phyloP scores from a whole-genome alignment of 2,329 filamentous ascomycete species.

The Aureobasidium sp. region DNA sequence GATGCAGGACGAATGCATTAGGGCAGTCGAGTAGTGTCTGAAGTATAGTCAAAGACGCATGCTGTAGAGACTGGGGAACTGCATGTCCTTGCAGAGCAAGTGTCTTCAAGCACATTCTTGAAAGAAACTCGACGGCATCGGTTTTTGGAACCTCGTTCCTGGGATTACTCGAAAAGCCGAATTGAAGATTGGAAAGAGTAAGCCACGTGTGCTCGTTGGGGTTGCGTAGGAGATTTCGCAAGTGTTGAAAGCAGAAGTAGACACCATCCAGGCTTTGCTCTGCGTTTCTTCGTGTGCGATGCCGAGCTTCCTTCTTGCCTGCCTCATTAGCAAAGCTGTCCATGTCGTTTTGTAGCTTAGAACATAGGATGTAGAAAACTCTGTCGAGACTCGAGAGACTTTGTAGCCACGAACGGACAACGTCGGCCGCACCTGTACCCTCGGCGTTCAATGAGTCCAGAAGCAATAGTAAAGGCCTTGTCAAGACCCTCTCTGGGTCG shows the following conservation, averaged over 20 bases:
- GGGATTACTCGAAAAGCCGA: neutral
- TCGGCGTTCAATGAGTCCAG: conserved; percentile 70
- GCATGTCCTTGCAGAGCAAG: conserved; percentile 11
- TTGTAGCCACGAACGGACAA: conserved; percentile 72
- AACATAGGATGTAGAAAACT: conserved; percentile 31
- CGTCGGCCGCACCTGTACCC: conserved; percentile 63
- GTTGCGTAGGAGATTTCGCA: conserved; percentile 63
- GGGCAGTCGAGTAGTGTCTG: conserved; percentile 18
- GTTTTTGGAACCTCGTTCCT: neutral
- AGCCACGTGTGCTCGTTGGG: conserved; percentile 61
- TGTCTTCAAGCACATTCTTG: conserved; percentile 17
- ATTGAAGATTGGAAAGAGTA: conserved; percentile 9
- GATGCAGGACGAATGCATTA: conserved; percentile 14
- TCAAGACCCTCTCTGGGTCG: conserved; percentile 64
- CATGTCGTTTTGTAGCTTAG: conserved; percentile 14
- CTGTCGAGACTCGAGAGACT: conserved; percentile 45
- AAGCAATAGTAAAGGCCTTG: conserved; percentile 70
- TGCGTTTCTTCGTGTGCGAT: conserved; percentile 13
- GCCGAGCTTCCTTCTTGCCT: neutral
- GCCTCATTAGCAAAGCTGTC: conserved; percentile 5
- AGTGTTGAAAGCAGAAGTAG: conserved; percentile 64
- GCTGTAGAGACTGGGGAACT: conserved; percentile 12
- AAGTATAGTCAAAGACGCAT: conserved; percentile 18
- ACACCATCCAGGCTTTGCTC: conserved; percentile 47
- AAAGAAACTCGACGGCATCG: conserved; percentile 18